phyloP scores from a whole-genome alignment of 805 yeast genomes.

The Candida tibetensis region DNA sequence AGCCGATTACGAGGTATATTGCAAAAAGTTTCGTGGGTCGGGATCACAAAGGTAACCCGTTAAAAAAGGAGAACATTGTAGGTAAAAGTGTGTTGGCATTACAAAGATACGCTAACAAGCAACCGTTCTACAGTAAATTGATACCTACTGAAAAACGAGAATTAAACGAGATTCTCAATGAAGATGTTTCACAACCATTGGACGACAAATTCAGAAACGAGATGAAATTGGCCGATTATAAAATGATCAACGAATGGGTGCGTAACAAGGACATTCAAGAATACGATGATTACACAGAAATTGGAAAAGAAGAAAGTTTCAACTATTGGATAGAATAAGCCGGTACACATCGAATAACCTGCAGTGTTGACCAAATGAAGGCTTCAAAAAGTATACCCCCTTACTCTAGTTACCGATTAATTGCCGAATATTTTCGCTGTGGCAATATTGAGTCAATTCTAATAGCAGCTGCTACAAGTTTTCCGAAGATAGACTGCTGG shows the following conservation, averaged over 20 bases:
- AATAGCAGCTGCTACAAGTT: too few species aligned
- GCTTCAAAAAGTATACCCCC: too few species aligned
- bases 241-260: constrained; percentile 8
- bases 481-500: too few species aligned
- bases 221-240: constrained; percentile 1
- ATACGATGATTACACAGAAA: constrained; percentile 2
- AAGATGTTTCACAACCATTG: not conserved
- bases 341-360: too few species aligned
- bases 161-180: not conserved
- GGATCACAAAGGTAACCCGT: constrained; percentile 20
- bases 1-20: constrained; percentile 45
- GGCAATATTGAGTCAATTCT: too few species aligned
- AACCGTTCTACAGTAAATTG: constrained; percentile 13
- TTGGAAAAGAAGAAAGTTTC: constrained; percentile 5
- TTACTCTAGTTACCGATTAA: too few species aligned
- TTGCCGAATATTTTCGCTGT: too few species aligned
- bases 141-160: constrained; percentile 6
- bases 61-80: constrained; percentile 21
- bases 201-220: not conserved
- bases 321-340: constrained; percentile 9
- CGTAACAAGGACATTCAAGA: not conserved
- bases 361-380: too few species aligned
- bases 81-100: constrained; percentile 17
- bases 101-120: constrained; percentile 17
- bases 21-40: constrained; percentile 34